Conservation (phyloP, 306 rosid genomes). For the Neltuma alba region DNA sequence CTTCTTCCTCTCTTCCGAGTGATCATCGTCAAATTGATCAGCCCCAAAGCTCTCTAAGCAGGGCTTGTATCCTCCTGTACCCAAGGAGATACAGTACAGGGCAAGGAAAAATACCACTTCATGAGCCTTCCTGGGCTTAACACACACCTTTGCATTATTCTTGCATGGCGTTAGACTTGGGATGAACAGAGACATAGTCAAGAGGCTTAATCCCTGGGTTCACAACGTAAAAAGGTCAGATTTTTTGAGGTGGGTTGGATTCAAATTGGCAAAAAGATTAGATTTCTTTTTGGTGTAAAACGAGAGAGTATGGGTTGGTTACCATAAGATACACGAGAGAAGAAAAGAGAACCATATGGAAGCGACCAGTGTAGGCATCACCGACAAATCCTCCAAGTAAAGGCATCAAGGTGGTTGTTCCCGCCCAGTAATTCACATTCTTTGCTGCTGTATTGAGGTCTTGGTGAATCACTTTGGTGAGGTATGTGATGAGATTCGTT, state of each 20-base stretch:
- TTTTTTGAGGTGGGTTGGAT: neutral
- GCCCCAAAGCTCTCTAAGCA: conserved; percentile 61
- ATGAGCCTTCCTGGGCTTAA: conserved; percentile 47
- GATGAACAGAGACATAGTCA: conserved; percentile 52
- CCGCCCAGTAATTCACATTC: conserved; percentile 62
- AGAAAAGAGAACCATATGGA: conserved; percentile 46
- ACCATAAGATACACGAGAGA: conserved; percentile 54
- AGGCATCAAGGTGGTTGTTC: conserved; percentile 60
- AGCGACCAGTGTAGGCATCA: conserved; percentile 61
- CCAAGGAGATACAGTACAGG: conserved; percentile 50
- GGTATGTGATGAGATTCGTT: conserved; percentile 48
- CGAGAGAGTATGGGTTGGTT: conserved; percentile 5
- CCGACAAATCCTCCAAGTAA: conserved; percentile 53
- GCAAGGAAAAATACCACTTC: conserved; percentile 57
- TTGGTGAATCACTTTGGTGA: conserved; percentile 55
- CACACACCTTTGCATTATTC: conserved; percentile 25
- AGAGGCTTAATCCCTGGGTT: conserved; percentile 48
- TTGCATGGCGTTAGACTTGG: conserved; percentile 51
- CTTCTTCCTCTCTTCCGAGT: conserved; percentile 46
- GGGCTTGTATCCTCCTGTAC: conserved; percentile 58
- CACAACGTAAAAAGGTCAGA: neutral
- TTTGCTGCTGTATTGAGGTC: conserved; percentile 56
- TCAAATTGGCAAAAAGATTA: neutral
- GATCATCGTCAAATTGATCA: conserved; percentile 58
- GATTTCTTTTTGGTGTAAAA: neutral